A percentile compares a stretch with the other conserved stretches of the same genome.
These are phyloP conservation scores for Aureobasidium sp. DNA, from an alignment of 2,329 filamentous ascomycete genomes.

Conservation along the genomic window DNA sequence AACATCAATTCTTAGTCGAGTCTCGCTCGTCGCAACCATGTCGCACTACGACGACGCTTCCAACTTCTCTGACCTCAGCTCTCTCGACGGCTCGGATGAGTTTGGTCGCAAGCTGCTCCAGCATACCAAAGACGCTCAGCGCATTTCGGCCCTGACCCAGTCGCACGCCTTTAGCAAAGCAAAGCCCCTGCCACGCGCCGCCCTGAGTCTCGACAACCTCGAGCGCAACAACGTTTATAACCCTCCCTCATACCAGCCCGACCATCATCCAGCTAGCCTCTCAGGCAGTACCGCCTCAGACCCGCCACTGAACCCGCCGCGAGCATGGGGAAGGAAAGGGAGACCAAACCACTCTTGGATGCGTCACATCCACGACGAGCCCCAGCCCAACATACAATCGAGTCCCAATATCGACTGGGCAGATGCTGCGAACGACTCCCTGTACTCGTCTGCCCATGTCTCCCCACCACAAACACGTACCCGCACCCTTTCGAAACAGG, in stretches of 20 bases:
- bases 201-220: conserved; percentile 35
- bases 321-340: conserved; percentile 40
- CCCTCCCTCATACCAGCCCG: not conserved
- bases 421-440: conserved; percentile 27
- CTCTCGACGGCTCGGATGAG: conserved; percentile 37
- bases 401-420: conserved; percentile 20
- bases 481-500: conserved; percentile 16
- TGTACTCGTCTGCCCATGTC: conserved; percentile 31
- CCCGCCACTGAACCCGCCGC: conserved; percentile 36
- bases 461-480: conserved; percentile 31
- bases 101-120: conserved; percentile 38
- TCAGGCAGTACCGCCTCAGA: conserved; percentile 31
- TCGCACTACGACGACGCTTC: conserved; percentile 18
- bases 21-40: not conserved
- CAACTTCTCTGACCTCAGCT: conserved; percentile 27
- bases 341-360: conserved; percentile 35
- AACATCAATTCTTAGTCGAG: not conserved
- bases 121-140: conserved; percentile 32
- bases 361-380: conserved; percentile 23
- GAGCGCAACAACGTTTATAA: conserved; percentile 22
- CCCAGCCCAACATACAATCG: conserved; percentile 17
- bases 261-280: conserved; percentile 13
- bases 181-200: conserved; percentile 30
- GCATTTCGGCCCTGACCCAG: conserved; percentile 19
- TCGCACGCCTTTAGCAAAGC: conserved; percentile 35